Evolutionary conservation across 164 flowering plant genomes (phyloP).

Genomic region (Cinnamomum micranthum): DNA sequence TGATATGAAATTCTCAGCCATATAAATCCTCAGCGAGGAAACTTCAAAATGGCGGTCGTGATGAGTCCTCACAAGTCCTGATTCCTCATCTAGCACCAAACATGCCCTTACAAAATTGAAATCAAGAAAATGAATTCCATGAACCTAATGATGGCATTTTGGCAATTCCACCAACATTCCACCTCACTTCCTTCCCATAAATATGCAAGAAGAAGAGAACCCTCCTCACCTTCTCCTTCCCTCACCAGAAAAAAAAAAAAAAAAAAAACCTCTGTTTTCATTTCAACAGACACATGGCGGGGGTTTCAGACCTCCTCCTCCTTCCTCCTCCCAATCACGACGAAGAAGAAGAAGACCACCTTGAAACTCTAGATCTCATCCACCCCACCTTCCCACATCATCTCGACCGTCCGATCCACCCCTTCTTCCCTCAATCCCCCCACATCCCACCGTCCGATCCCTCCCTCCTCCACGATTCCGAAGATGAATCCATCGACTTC

Average conservation of each 20-base stretch:
- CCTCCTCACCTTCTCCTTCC: not conserved
- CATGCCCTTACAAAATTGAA: too few relatives aligned
- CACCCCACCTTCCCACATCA: slow-evolving; percentile 11
- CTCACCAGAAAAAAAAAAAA: too few relatives aligned
- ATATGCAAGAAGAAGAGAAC: too few relatives aligned
- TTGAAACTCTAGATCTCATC: slow-evolving; percentile 10
- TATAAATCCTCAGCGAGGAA: too few relatives aligned
- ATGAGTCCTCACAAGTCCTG: too few relatives aligned
- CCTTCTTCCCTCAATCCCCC: slow-evolving; percentile 1
- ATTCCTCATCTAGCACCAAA: too few relatives aligned
- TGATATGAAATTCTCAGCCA: too few relatives aligned
- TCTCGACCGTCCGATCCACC: slow-evolving; percentile 8
- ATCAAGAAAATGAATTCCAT: too few relatives aligned
- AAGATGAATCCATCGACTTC: not conserved
- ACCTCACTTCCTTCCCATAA: too few relatives aligned
- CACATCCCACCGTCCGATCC: not conserved
- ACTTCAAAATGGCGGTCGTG: too few relatives aligned
- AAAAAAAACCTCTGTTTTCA: not conserved
- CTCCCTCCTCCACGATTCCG: not conserved
- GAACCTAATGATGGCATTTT: too few relatives aligned
- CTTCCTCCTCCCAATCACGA: slow-evolving; percentile 11
- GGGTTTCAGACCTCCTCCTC: slow-evolving; percentile 16
- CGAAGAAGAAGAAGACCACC: not conserved
- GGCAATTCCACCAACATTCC: too few relatives aligned
- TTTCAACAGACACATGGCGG: slow-evolving; percentile 20